These are phyloP conservation scores for Astragalus membranaceus DNA, from an alignment of 306 rosid genomes.

Conservation along the genomic window DNA sequence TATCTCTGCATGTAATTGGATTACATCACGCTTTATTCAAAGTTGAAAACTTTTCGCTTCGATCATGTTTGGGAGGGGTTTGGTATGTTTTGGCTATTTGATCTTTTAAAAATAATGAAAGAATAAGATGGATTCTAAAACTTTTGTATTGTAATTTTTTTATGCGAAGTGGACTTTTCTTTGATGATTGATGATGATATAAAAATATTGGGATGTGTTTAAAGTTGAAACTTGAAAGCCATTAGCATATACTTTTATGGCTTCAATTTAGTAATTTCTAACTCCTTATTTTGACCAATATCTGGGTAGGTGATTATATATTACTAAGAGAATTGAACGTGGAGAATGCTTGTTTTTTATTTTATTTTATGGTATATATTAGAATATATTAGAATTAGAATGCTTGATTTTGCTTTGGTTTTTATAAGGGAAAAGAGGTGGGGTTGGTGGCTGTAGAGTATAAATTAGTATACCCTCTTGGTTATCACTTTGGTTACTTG, in stretches of 20 bases:
- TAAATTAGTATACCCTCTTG: not conserved
- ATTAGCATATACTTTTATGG: not conserved
- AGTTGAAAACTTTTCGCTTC: not conserved
- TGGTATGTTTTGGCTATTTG: not conserved
- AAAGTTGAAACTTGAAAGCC: conserved; percentile 9
- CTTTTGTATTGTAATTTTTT: not conserved
- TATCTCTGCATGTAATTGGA: conserved; percentile 21
- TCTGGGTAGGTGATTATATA: not conserved
- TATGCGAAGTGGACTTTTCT: not conserved
- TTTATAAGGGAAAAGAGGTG: not conserved
- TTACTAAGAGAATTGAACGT: conserved; percentile 2
- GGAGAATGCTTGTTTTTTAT: not conserved
- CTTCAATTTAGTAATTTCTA: not conserved
- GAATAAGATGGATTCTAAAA: not conserved
- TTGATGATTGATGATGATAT: not conserved
- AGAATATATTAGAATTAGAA: no score
- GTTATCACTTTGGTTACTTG: not conserved
- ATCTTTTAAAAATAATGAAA: not conserved
- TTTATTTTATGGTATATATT: no score
- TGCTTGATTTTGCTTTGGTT: not conserved
- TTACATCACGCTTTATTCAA: conserved; percentile 10
- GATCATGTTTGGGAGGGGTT: not conserved
- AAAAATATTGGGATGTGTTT: not conserved
- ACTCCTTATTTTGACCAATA: not conserved
- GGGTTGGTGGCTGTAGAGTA: not conserved